phyloP scores from a whole-genome alignment of 2,329 filamentous ascomycete species.

The Fusarium torreyae region DNA sequence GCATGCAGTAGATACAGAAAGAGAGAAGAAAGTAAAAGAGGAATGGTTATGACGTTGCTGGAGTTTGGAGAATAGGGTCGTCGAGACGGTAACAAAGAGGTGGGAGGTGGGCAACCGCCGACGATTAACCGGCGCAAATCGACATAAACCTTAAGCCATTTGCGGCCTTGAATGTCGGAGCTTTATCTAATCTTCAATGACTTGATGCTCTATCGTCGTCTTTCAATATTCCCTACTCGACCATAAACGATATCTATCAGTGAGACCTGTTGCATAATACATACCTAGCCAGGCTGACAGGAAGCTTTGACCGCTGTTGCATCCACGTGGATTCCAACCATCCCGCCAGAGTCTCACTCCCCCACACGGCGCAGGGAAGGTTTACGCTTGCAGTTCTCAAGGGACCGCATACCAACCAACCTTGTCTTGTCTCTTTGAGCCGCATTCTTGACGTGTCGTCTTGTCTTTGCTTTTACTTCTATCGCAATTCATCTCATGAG shows the following conservation, averaged over 20 bases:
- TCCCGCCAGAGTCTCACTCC: constrained; percentile 31
- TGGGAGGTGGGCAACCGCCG: constrained; percentile 44
- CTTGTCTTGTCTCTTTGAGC: constrained; percentile 4
- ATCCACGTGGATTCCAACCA: constrained; percentile 35
- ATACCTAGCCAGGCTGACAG: background rate
- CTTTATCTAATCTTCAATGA: constrained; percentile 6
- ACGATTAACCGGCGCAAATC: constrained; percentile 52
- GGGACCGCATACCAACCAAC: constrained; percentile 15
- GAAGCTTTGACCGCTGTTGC: constrained; percentile 26
- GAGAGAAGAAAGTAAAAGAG: constrained; percentile 14
- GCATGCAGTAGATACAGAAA: constrained; percentile 3
- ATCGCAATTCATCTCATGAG: constrained; percentile 19
- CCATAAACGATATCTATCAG: background rate
- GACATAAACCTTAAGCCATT: constrained; percentile 2
- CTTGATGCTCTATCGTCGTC: constrained; percentile 3
- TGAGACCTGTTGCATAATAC: constrained; percentile 10
- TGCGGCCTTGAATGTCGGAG: background rate
- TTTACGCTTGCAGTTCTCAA: constrained; percentile 14
- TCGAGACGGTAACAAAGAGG: constrained; percentile 34
- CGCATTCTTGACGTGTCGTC: constrained; percentile 2
- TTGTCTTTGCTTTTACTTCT: background rate
- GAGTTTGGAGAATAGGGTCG: constrained; percentile 26
- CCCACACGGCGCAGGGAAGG: constrained; percentile 30
- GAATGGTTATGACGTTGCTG: constrained; percentile 33
- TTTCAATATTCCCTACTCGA: background rate